phyloP scores from a whole-genome alignment of 257 asterid species.

The Nicotiana tabacum region DNA sequence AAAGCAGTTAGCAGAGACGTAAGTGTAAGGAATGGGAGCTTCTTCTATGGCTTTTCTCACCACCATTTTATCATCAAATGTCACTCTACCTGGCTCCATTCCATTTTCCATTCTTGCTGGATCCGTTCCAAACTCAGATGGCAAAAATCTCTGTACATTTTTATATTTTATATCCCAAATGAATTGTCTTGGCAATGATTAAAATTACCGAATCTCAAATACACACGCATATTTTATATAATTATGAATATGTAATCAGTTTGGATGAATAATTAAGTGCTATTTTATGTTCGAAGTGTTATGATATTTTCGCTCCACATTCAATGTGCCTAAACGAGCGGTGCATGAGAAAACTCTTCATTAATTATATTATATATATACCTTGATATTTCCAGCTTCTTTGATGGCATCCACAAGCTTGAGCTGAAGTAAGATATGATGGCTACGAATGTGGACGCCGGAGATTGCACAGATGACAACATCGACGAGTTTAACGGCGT shows the following conservation, averaged over 20 bases:
- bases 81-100: conserved; percentile 20
- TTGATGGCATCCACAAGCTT: conserved; percentile 73
- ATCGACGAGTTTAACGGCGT: conserved; percentile 69
- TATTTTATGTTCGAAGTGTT: too few relatives aligned
- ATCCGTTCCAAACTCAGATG: conserved; percentile 29
- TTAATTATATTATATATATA: not conserved
- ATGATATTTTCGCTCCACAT: too few relatives aligned
- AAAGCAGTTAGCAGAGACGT: conserved; percentile 25
- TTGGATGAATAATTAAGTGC: too few relatives aligned
- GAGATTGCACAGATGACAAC: conserved; percentile 79
- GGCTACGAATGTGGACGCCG: conserved; percentile 76
- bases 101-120: conserved; percentile 26
- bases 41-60: conserved; percentile 31
- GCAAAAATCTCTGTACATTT: conserved; percentile 24
- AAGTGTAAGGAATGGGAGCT: conserved; percentile 24
- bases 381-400: conserved; percentile 85
- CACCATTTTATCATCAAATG: conserved; percentile 29
- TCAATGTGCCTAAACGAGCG: too few relatives aligned
- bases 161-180: too few relatives aligned
- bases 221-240: too few relatives aligned
- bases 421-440: conserved; percentile 57
- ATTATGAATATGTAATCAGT: too few relatives aligned
- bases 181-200: too few relatives aligned
- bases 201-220: too few relatives aligned
- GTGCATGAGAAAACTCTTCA: too few relatives aligned